Base-by-base conservation (phyloP, 2,329 filamentous ascomycete genomes). In the Tympanopsis confertula region DNA sequence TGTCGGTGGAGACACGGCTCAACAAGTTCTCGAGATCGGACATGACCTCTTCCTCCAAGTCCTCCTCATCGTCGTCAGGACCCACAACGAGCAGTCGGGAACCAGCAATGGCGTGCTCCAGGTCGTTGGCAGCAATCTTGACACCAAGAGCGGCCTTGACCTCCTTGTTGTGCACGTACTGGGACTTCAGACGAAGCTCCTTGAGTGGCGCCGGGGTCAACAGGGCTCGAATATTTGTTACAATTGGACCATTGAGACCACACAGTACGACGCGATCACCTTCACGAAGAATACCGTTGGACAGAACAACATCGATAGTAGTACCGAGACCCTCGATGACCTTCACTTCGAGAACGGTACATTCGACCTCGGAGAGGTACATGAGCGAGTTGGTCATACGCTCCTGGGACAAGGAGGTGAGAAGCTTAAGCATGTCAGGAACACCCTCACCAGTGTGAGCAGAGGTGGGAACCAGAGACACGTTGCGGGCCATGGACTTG, bases 371-470 rank as follows among this genome's bases (percentile, higher is more conserved):
- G 20, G 88, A 91, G 40, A 98, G 75, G 59, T 98, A 98, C 91
- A 98, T 98, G 50, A 98, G 77, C 46, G 87, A 86, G 50, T 82
- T 86, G 35, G 91, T 89, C 86, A 98, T 96, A 51, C 91, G 84
- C 66, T 96, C 88, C 63, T 98, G 93, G 2, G 88, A 94, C 41
- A 98, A 73, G 51, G 84, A 79, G 36, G 93, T 67, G 48, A 98
- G 83, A 42, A 98, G 79, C 74, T 94, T 98, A 52, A 98, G 69
- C 87, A 98, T 89, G 60, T 98, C 91, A 18, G 91, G 91, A 48
- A 98, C 89, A 78, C 91, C 91, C 66, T 98, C 91, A 51, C 91
- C 93, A n/a, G 91, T 96, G 62, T 94, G 86, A 13, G 93, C 93
- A 3, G 91, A 96, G 3, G 93, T 98, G 29, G 91, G 91, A 38